A percentile compares a stretch with the other conserved stretches of the same genome.
Conservation (phyloP, 305 asterid species). For the Fraxinus sp. region DNA sequence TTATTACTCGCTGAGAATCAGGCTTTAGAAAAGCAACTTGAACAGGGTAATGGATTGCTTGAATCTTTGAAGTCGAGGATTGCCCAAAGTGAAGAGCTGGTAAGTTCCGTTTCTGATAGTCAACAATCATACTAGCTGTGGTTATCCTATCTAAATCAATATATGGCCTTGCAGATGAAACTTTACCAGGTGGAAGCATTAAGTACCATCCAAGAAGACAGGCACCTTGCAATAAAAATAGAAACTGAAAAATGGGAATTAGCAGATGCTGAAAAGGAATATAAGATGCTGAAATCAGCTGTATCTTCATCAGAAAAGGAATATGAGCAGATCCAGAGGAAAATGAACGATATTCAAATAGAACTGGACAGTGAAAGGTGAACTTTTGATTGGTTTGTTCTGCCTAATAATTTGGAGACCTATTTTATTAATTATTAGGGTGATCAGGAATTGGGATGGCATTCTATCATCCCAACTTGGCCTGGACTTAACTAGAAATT, state of each 20-base stretch:
- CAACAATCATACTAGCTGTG: constrained; percentile 19
- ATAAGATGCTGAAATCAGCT: constrained; percentile 80
- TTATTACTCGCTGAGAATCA: constrained; percentile 64
- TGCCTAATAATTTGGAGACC: background rate
- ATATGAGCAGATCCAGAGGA: constrained; percentile 78
- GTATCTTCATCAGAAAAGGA: constrained; percentile 71
- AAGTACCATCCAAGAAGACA: constrained; percentile 66
- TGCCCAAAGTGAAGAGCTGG: constrained; percentile 80
- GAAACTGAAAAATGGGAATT: constrained; percentile 77
- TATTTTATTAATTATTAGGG: background rate
- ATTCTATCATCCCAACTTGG: background rate
- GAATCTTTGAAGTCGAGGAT: constrained; percentile 63
- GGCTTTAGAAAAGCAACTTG: constrained; percentile 57
- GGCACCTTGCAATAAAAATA: constrained; percentile 51
- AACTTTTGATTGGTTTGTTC: constrained; percentile 11
- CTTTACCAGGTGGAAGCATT: constrained; percentile 55
- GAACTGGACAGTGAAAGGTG: constrained; percentile 79
- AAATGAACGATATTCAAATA: constrained; percentile 60
- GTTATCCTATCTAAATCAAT: constrained; percentile 26
- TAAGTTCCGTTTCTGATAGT: constrained; percentile 26
- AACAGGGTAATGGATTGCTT: constrained; percentile 54
- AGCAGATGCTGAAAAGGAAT: constrained; percentile 84
- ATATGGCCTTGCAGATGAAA: constrained; percentile 61
- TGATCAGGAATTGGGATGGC: background rate
- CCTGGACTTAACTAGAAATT: constrained; percentile 12